A percentile compares a stretch with the other conserved stretches of the same genome.
These are phyloP conservation scores for Cystofilobasidium capitatum DNA, from an alignment of 768 basidiomycete genomes.

Conservation along the genomic window DNA sequence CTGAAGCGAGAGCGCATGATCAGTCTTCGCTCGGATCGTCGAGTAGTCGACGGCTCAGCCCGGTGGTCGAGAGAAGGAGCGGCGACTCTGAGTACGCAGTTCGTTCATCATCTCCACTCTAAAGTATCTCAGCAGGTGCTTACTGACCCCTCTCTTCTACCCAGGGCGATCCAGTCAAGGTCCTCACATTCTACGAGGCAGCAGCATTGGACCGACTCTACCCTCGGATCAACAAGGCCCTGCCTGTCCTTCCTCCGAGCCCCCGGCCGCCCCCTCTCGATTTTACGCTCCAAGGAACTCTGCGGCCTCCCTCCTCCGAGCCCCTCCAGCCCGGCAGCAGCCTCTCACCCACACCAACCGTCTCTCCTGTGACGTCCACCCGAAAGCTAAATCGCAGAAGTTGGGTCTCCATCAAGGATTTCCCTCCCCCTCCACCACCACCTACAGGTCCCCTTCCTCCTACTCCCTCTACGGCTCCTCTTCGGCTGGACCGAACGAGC, in stretches of 20 bases:
- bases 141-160: background rate
- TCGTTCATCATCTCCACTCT: background rate
- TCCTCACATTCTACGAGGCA: background rate
- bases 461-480: background rate
- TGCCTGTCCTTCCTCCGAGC: background rate
- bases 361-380: background rate
- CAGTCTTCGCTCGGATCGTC: no score
- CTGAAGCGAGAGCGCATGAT: no score
- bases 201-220: background rate
- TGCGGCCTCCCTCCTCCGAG: background rate
- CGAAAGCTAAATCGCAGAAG: background rate
- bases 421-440: background rate
- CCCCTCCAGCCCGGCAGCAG: slow-evolving; percentile 3
- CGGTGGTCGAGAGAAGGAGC: no score
- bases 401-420: background rate
- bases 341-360: background rate
- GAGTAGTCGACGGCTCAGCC: no score
- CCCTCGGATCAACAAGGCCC: background rate
- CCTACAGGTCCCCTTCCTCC: background rate
- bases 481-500: no score
- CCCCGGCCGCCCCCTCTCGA: background rate
- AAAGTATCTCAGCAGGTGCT: background rate
- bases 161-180: background rate
- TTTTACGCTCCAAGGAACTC: background rate
- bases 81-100: no score